A percentile compares a stretch with the other conserved stretches of the same genome.
These are phyloP conservation scores for Gonium pectorale DNA, from an alignment of 139 green algal genomes.

Conservation along the genomic window DNA sequence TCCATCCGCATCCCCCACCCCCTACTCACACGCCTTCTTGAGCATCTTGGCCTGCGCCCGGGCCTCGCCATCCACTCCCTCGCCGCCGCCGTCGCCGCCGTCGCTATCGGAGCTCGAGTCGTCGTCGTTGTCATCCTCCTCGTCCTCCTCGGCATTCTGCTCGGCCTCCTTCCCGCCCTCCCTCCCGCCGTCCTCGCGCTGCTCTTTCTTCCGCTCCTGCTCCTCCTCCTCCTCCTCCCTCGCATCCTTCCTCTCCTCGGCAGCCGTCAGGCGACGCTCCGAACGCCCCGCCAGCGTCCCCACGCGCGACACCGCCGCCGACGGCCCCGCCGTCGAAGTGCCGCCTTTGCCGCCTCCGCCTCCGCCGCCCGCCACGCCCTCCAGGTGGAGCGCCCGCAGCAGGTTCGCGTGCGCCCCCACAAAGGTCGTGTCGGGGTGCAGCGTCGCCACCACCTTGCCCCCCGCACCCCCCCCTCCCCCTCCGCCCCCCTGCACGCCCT, in stretches of 20 bases:
- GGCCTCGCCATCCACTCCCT: background rate
- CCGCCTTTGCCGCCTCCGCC: background rate
- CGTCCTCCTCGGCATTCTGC: background rate
- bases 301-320: too few relatives aligned
- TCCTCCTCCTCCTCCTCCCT: background rate
- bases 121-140: background rate
- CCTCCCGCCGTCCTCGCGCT: background rate
- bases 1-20: too few relatives aligned
- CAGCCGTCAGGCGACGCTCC: too few relatives aligned
- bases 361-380: background rate
- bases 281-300: too few relatives aligned
- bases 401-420: constrained; percentile 27
- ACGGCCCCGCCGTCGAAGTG: too few relatives aligned
- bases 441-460: background rate
- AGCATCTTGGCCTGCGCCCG: constrained; percentile 14
- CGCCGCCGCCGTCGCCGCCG: background rate
- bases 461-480: too few relatives aligned
- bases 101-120: background rate
- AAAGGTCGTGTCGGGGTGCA: constrained; percentile 44
- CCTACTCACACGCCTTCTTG: background rate
- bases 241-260: too few relatives aligned
- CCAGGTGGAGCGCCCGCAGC: constrained; percentile 16
- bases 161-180: background rate
- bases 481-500: background rate
- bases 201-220: too few relatives aligned